phyloP scores from a whole-genome alignment of 257 asterid species.

The Jacaranda mimosifolia region DNA sequence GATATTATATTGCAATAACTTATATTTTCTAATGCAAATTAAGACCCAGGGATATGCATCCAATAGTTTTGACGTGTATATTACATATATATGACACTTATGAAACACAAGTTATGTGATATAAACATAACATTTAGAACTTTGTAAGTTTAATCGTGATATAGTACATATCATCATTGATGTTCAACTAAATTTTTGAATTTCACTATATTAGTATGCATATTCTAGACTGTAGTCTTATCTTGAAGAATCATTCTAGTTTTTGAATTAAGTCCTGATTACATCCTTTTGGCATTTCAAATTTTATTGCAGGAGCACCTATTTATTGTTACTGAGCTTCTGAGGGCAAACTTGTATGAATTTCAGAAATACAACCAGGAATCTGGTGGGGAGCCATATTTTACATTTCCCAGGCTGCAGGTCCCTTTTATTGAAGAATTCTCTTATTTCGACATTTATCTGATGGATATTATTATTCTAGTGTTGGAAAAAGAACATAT shows the following conservation, averaged over 20 bases:
- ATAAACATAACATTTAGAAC: too few species aligned
- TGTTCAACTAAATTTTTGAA: too few species aligned
- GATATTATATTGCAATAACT: neutral
- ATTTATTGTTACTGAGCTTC: constrained; percentile 95
- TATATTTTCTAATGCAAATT: neutral
- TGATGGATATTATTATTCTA: neutral
- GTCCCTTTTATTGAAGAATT: constrained; percentile 39
- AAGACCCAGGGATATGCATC: too few species aligned
- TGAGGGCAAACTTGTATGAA: constrained; percentile 89
- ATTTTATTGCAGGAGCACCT: constrained; percentile 81
- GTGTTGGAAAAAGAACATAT: constrained; percentile 8
- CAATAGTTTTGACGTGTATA: too few species aligned
- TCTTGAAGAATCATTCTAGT: neutral
- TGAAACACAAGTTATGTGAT: too few species aligned
- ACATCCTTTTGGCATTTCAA: neutral
- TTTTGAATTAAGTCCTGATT: constrained; percentile 6
- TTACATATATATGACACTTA: too few species aligned
- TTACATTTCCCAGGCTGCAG: constrained; percentile 85
- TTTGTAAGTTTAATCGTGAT: too few species aligned
- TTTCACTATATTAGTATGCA: too few species aligned
- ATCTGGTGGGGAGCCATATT: constrained; percentile 85
- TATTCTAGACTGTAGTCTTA: neutral
- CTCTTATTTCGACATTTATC: neutral
- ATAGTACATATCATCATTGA: too few species aligned
- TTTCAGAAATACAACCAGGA: constrained; percentile 87